Evolutionary conservation across 2,329 filamentous ascomycete species (phyloP).

Genomic region (Curvularia lunata): DNA sequence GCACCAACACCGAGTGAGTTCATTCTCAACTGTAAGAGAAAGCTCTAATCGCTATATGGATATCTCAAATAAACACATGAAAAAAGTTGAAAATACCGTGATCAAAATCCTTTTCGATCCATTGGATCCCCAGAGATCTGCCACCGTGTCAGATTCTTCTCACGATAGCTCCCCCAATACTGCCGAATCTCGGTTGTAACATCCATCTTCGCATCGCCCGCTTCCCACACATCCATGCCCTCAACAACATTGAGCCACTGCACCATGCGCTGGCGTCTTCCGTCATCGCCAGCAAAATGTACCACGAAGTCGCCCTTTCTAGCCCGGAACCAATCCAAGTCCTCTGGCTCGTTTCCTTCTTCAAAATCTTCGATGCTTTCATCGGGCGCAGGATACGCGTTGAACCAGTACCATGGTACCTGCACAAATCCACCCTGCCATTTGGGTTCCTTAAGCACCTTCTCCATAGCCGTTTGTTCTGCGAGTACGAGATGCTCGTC

Average conservation of each 20-base stretch:
- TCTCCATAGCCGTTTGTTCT: slow-evolving; percentile 53
- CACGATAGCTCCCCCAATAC: slow-evolving; percentile 21
- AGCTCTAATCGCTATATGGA: too few species aligned
- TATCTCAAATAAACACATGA: not conserved
- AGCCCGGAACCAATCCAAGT: slow-evolving; percentile 44
- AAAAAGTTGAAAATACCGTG: not conserved
- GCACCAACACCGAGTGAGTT: too few species aligned
- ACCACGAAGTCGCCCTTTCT: slow-evolving; percentile 52
- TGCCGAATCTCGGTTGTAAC: slow-evolving; percentile 33
- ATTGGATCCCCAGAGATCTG: not conserved
- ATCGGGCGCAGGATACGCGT: slow-evolving; percentile 49
- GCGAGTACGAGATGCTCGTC: slow-evolving; percentile 42
- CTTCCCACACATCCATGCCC: slow-evolving; percentile 32
- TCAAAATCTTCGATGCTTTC: slow-evolving; percentile 25
- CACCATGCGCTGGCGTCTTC: slow-evolving; percentile 45
- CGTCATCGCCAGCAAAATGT: slow-evolving; percentile 50
- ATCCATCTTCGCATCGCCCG: slow-evolving; percentile 30
- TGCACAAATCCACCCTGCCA: slow-evolving; percentile 43
- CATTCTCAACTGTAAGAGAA: too few species aligned
- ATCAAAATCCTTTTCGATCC: not conserved
- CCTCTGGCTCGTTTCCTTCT: slow-evolving; percentile 46
- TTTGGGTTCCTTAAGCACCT: slow-evolving; percentile 40
- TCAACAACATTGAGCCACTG: slow-evolving; percentile 41
- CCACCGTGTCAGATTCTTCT: not conserved
- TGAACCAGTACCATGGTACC: slow-evolving; percentile 55